These are phyloP conservation scores for Cardamine chenopodiifolia DNA, from an alignment of 345 rosid genomes.

Conservation along the genomic window DNA sequence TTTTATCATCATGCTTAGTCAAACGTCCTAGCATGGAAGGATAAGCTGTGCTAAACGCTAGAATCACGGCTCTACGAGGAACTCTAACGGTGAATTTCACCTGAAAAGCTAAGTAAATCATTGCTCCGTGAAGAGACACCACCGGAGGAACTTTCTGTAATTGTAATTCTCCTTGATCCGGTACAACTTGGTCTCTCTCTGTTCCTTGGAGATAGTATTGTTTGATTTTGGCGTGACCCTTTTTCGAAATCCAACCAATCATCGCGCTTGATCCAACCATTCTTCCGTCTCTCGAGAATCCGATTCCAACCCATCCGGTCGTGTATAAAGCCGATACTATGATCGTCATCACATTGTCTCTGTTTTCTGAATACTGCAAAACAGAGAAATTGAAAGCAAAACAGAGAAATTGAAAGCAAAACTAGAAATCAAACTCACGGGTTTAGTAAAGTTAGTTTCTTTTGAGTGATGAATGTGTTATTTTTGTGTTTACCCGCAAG, in stretches of 20 bases:
- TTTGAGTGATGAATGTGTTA: constrained; percentile 3
- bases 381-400: not conserved
- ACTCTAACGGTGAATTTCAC: constrained; percentile 57
- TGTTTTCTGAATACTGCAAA: constrained; percentile 66
- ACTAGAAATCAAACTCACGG: not conserved
- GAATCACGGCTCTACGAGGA: constrained; percentile 58
- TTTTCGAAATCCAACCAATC: constrained; percentile 81
- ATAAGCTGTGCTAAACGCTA: constrained; percentile 66
- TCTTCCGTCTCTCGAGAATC: constrained; percentile 83
- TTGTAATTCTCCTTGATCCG: constrained; percentile 75
- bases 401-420: not conserved
- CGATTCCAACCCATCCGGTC: constrained; percentile 91
- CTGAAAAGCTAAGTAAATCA: constrained; percentile 80
- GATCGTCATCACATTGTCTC: constrained; percentile 67
- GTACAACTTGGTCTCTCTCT: constrained; percentile 58
- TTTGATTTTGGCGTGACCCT: constrained; percentile 73
- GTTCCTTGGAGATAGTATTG: constrained; percentile 80
- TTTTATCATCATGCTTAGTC: constrained; percentile 68
- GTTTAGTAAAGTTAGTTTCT: not conserved
- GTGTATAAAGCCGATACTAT: constrained; percentile 79
- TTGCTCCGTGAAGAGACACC: constrained; percentile 71
- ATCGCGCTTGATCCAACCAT: constrained; percentile 93
- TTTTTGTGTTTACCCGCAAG: constrained; percentile 61
- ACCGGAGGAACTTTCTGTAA: constrained; percentile 69
- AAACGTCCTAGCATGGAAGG: constrained; percentile 57